Base-by-base conservation (phyloP, 305 asterid species). In the Fraxinus ornus region DNA sequence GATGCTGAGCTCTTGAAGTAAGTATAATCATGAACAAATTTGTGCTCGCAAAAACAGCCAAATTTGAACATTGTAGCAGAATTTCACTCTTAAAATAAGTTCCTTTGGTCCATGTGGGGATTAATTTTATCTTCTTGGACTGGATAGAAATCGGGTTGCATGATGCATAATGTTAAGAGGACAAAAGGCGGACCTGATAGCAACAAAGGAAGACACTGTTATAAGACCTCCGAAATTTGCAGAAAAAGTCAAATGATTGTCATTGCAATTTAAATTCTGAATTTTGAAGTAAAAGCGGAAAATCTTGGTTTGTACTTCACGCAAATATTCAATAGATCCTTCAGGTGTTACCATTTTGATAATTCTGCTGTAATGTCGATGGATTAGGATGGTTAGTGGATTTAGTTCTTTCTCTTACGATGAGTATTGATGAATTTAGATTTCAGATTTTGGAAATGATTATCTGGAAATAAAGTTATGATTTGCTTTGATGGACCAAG, bases 1-100 rank as follows among this genome's bases (percentile, higher is more conserved):
- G 84, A 71, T 76, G 62, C 80, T 76, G 83, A 66, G 89, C 87
- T 81, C 83, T 83, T 78, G 60, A 80, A 83, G 96, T 90, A 89
- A 88, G 96, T 79, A 77, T 62, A 55, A 33, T 73, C 76, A 21
- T 76, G 41, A 80, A 30, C 70, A 47, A 62, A 30, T 30, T n/a
- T 17, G 41, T 32, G 73, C 35, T 49, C 24, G 36, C 49, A 24
- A 36, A 71, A 77, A 83, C 60, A 36, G 49, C 41, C 72, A 19
- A 12, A 52, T 39, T 8, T 68, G 26, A 77, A 84, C 55, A 4
- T 19, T 75, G 12, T 60, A 24, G 66, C 66, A n/a, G 26, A 55
- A 19, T 55, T 55, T 55, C 76, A 32, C 2, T 13, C 76, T 30
- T 71, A 17, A 71, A 71, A 17, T 71, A 39, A 32, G 22, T 30